A percentile compares a stretch with the other conserved stretches of the same genome.
phyloP scores from a whole-genome alignment of 78 protist species.

The Dictyostelium capitatum region DNA sequence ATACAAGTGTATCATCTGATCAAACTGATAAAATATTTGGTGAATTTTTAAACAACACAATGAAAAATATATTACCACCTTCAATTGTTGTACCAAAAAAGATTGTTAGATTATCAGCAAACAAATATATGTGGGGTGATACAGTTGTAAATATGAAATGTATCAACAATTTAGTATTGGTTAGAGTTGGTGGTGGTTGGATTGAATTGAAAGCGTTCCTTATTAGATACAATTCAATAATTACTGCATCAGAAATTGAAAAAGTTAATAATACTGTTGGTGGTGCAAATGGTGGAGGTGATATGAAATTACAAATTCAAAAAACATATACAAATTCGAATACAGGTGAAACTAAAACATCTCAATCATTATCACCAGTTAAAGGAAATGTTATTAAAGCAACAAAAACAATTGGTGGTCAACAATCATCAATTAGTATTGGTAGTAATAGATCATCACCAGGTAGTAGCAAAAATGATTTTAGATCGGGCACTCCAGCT shows the following conservation, averaged over 20 bases:
- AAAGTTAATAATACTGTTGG: background rate
- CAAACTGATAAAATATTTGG: constrained; percentile 49
- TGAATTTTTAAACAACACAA: constrained; percentile 55
- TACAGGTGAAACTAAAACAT: constrained; percentile 51
- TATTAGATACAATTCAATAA: constrained; percentile 59
- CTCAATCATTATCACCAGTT: constrained; percentile 38
- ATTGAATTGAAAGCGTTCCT: constrained; percentile 64
- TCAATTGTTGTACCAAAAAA: constrained; percentile 53
- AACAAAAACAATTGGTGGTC: constrained; percentile 10
- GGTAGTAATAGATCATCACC: too few species aligned
- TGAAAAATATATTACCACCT: constrained; percentile 68
- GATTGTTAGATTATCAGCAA: constrained; percentile 42
- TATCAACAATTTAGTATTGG: constrained; percentile 69
- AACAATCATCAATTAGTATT: background rate
- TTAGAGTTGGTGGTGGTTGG: constrained; percentile 81
- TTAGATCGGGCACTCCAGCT: constrained; percentile 69
- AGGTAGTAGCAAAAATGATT: background rate
- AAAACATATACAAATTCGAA: background rate
- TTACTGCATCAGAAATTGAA: constrained; percentile 47
- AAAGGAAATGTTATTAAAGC: constrained; percentile 53
- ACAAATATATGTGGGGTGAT: constrained; percentile 80
- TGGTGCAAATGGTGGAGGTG: background rate
- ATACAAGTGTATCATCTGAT: constrained; percentile 22
- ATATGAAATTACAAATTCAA: constrained; percentile 72
- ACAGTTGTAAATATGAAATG: constrained; percentile 70